Percentiles rank a stretch among this genome's conserved stretches.
phyloP scores from a whole-genome alignment of 2,329 filamentous ascomycete genomes.

The Epichloe elymi region DNA sequence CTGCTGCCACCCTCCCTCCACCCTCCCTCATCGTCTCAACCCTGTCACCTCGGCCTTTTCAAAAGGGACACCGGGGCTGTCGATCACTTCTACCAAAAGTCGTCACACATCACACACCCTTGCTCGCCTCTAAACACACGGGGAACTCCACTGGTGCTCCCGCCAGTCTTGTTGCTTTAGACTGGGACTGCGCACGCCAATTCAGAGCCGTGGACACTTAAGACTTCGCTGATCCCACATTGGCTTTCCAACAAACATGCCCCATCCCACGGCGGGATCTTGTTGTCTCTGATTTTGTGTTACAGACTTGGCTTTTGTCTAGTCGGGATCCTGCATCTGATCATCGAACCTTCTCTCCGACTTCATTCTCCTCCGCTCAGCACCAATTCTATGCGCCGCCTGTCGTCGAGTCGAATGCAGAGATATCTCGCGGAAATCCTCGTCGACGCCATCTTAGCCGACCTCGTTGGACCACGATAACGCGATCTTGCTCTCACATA shows the following conservation, averaged over 20 bases:
- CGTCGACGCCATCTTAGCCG: not conserved
- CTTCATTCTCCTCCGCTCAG: not conserved
- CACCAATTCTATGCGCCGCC: not conserved
- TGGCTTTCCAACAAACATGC: slow-evolving; percentile 17
- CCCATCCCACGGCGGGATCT: slow-evolving; percentile 22
- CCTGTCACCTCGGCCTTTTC: slow-evolving; percentile 32
- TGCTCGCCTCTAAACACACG: slow-evolving; percentile 15
- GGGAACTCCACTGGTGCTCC: slow-evolving; percentile 24
- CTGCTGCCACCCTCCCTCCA: slow-evolving; percentile 22
- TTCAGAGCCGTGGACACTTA: slow-evolving; percentile 34
- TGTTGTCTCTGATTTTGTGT: slow-evolving; percentile 27
- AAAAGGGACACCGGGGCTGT: slow-evolving; percentile 38
- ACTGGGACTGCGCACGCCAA: slow-evolving; percentile 27
- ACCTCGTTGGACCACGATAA: not conserved
- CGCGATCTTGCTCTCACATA: too few species aligned
- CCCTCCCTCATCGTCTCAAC: slow-evolving; percentile 25
- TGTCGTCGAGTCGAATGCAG: not conserved
- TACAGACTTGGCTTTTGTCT: slow-evolving; percentile 32
- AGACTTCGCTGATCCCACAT: slow-evolving; percentile 46
- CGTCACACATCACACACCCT: slow-evolving; percentile 40
- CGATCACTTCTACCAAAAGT: slow-evolving; percentile 40
- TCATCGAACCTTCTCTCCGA: slow-evolving; percentile 28
- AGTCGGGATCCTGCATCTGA: slow-evolving; percentile 36
- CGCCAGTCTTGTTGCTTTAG: slow-evolving; percentile 24
- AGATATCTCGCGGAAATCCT: not conserved